phyloP scores from a whole-genome alignment of 768 basidiomycete species.

The Lentinula detonsa region DNA sequence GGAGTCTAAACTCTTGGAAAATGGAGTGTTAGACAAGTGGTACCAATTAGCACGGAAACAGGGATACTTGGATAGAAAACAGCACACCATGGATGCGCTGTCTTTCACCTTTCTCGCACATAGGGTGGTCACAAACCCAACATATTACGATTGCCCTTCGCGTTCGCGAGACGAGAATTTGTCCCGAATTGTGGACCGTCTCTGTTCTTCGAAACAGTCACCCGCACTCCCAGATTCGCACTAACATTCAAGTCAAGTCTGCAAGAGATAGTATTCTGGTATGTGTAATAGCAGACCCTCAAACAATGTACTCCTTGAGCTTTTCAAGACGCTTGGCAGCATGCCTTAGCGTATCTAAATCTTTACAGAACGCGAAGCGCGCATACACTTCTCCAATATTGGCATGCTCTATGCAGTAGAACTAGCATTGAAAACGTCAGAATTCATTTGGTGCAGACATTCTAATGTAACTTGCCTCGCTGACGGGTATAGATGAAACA shows the following conservation, averaged over 20 bases:
- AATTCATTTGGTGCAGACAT: neutral
- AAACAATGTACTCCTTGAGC: slow-evolving; percentile 58
- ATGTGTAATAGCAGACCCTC: neutral
- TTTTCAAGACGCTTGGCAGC: slow-evolving; percentile 81
- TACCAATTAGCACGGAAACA: slow-evolving; percentile 30
- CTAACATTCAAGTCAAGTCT: neutral
- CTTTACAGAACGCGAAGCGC: slow-evolving; percentile 96
- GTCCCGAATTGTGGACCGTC: slow-evolving; percentile 66
- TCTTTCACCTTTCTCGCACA: slow-evolving; percentile 77
- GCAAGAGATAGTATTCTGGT: neutral
- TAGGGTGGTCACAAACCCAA: slow-evolving; percentile 72
- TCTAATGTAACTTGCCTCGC: slow-evolving; percentile 61
- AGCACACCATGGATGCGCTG: slow-evolving; percentile 70
- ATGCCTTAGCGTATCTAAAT: slow-evolving; percentile 70
- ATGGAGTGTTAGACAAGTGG: slow-evolving; percentile 42
- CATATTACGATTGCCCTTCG: slow-evolving; percentile 65
- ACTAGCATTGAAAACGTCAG: slow-evolving; percentile 36
- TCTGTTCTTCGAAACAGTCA: neutral
- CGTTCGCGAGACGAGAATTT: slow-evolving; percentile 46
- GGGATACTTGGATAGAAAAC: slow-evolving; percentile 41
- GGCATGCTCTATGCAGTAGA: slow-evolving; percentile 87
- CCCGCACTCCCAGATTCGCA: neutral
- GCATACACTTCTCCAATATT: slow-evolving; percentile 81
- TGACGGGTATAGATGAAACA: slow-evolving; percentile 91
- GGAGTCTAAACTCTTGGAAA: slow-evolving; percentile 70